Percentiles rank a stretch among this genome's conserved stretches.
Conservation (phyloP, 73 alveolate species). For the Uronychia binucleata region DNA sequence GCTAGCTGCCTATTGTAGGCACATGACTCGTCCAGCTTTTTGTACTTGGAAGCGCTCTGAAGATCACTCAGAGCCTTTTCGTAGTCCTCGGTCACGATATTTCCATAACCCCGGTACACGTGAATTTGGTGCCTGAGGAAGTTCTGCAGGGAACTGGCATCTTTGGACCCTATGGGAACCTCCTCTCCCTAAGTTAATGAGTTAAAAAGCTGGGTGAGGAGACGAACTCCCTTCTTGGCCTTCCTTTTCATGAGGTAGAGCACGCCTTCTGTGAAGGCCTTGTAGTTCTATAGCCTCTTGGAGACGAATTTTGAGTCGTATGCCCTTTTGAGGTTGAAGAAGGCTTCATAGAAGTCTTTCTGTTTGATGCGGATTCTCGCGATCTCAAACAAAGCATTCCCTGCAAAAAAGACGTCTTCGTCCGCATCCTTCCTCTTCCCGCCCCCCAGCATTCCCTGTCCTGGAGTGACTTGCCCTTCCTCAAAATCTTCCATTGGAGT, state of each 20-base stretch:
- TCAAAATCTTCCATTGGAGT: background rate
- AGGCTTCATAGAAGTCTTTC: constrained; percentile 88
- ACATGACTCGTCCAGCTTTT: constrained; percentile 61
- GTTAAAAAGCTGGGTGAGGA: constrained; percentile 60
- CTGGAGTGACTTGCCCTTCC: no score
- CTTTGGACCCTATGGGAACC: constrained; percentile 18
- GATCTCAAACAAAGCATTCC: constrained; percentile 78
- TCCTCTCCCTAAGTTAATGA: background rate
- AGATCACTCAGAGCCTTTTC: constrained; percentile 48
- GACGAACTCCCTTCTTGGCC: constrained; percentile 72
- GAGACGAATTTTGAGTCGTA: constrained; percentile 50
- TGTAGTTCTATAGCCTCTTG: constrained; percentile 61
- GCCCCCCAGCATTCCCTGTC: background rate
- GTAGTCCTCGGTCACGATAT: constrained; percentile 50
- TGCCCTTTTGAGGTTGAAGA: constrained; percentile 70
- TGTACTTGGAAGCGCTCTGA: constrained; percentile 36
- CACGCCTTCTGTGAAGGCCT: constrained; percentile 78
- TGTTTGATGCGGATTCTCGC: constrained; percentile 76
- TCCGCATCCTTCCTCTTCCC: constrained; percentile 27
- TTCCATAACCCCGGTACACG: constrained; percentile 55
- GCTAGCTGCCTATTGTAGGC: constrained; percentile 64
- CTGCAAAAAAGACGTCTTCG: constrained; percentile 41
- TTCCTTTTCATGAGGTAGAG: constrained; percentile 75
- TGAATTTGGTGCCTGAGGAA: constrained; percentile 27
- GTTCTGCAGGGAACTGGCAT: constrained; percentile 10